phyloP scores from a whole-genome alignment of 768 basidiomycete species.

The Atractiella rhizophila region DNA sequence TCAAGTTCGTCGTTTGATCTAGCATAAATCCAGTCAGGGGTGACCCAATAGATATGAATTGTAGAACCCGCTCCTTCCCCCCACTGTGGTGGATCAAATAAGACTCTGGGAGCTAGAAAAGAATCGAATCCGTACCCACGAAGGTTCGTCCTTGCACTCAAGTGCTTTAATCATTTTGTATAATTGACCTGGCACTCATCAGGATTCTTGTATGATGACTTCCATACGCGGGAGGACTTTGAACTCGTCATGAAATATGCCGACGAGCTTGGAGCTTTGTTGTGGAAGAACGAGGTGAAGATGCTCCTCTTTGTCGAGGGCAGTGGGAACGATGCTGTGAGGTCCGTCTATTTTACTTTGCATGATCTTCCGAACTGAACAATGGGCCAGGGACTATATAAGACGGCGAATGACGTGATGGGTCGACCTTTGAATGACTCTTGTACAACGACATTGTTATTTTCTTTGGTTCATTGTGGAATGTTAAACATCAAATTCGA shows the following conservation, averaged over 20 bases:
- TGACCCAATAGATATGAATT: no score
- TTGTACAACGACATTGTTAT: no score
- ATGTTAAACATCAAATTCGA: no score
- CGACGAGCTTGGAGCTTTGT: slow-evolving; percentile 46
- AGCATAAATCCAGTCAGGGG: background rate
- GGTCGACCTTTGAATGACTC: no score
- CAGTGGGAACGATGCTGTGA: slow-evolving; percentile 17
- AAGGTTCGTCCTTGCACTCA: slow-evolving; percentile 29
- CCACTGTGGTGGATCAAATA: slow-evolving; percentile 94
- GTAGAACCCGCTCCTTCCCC: slow-evolving; percentile 74
- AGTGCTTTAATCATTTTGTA: background rate
- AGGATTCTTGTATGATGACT: slow-evolving; percentile 74
- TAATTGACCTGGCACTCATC: background rate
- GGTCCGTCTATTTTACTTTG: background rate
- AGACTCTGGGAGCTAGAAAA: slow-evolving; percentile 90
- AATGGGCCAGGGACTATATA: slow-evolving; percentile 16
- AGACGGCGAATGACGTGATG: slow-evolving; percentile 12
- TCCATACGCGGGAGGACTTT: slow-evolving; percentile 65
- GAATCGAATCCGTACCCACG: slow-evolving; percentile 62
- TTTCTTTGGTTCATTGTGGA: no score
- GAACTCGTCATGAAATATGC: slow-evolving; percentile 68
- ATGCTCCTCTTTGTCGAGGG: slow-evolving; percentile 41
- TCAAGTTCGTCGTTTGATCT: slow-evolving; percentile 32
- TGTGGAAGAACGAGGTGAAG: slow-evolving; percentile 52
- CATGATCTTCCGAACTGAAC: background rate